Conservation (phyloP, 2,329 filamentous ascomycete genomes). For the Beauveria australis region DNA sequence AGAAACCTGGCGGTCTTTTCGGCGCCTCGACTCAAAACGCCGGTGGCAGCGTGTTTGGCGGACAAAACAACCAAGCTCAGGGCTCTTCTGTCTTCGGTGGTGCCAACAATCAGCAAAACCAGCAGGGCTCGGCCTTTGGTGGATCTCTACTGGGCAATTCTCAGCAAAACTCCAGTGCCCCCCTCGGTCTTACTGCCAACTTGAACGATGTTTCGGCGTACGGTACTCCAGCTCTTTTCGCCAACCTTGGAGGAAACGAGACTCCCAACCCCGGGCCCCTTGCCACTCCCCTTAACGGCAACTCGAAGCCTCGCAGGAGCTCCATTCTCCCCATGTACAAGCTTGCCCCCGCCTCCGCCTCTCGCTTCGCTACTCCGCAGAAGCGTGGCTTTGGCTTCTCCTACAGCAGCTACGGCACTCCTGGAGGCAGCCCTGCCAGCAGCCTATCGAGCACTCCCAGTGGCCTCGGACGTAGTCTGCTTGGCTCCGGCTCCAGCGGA, state of each 20-base stretch:
- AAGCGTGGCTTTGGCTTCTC: conserved; percentile 86
- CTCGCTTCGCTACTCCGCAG: conserved; percentile 73
- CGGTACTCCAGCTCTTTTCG: conserved; percentile 79
- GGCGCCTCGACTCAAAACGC: conserved; percentile 37
- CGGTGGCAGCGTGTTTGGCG: conserved; percentile 47
- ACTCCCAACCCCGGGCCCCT: conserved; percentile 73
- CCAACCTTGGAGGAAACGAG: conserved; percentile 56
- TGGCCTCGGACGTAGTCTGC: conserved; percentile 56
- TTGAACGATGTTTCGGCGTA: conserved; percentile 82
- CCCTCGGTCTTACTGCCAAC: conserved; percentile 65
- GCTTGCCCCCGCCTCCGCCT: conserved; percentile 71
- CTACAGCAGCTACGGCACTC: conserved; percentile 85
- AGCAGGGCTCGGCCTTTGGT: conserved; percentile 33
- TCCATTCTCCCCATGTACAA: conserved; percentile 81
- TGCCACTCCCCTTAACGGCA: conserved; percentile 77
- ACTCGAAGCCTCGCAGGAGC: conserved; percentile 65
- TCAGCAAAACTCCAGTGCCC: conserved; percentile 40
- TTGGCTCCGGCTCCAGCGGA: conserved; percentile 58
- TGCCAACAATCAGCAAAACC: conserved; percentile 40
- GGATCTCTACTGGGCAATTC: conserved; percentile 53
- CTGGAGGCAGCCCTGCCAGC: conserved; percentile 59
- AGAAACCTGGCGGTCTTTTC: conserved; percentile 43
- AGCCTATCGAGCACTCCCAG: conserved; percentile 61
- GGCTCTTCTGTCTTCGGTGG: conserved; percentile 37
- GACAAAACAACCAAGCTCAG: conserved; percentile 36